These are phyloP conservation scores for Balakata baccata DNA, from an alignment of 345 rosid species.

Conservation along the genomic window DNA sequence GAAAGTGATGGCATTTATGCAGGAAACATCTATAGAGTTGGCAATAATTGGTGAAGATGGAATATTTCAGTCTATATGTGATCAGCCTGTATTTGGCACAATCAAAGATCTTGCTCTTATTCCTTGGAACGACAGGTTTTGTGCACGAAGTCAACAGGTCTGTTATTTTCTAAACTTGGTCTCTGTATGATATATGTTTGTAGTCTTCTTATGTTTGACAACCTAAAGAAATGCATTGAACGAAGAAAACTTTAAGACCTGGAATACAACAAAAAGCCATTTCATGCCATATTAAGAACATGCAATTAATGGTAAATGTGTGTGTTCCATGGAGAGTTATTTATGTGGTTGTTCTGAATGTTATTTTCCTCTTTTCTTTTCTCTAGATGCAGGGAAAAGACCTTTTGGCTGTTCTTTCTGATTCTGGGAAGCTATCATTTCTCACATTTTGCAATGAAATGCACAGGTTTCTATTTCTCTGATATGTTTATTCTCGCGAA, in stretches of 20 bases:
- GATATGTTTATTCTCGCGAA: slow-evolving; percentile 18
- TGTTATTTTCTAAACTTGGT: not conserved
- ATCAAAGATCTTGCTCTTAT: slow-evolving; percentile 80
- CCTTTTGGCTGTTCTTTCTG: slow-evolving; percentile 80
- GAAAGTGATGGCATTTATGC: slow-evolving; percentile 26
- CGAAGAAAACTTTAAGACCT: not conserved
- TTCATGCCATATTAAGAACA: not conserved
- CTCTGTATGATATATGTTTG: not conserved
- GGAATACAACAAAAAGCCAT: not conserved
- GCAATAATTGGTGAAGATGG: slow-evolving; percentile 77
- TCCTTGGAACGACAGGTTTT: slow-evolving; percentile 57
- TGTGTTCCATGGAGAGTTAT: not conserved
- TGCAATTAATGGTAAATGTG: not conserved
- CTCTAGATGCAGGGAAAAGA: slow-evolving; percentile 68
- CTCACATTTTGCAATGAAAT: slow-evolving; percentile 89
- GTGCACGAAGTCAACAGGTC: slow-evolving; percentile 51
- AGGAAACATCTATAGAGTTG: slow-evolving; percentile 95
- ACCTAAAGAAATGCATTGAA: not conserved
- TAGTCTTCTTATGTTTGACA: not conserved
- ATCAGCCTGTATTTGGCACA: slow-evolving; percentile 81
- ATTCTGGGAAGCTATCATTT: slow-evolving; percentile 97
- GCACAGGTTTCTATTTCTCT: slow-evolving; percentile 64
- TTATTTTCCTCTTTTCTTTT: slow-evolving; percentile 12
- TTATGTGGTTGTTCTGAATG: slow-evolving; percentile 4
- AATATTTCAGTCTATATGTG: slow-evolving; percentile 65